Percentiles rank a stretch among this genome's conserved stretches.
These are phyloP conservation scores for Metarhizium robertsii DNA, from an alignment of 2,329 filamentous ascomycete species.

Conservation along the genomic window DNA sequence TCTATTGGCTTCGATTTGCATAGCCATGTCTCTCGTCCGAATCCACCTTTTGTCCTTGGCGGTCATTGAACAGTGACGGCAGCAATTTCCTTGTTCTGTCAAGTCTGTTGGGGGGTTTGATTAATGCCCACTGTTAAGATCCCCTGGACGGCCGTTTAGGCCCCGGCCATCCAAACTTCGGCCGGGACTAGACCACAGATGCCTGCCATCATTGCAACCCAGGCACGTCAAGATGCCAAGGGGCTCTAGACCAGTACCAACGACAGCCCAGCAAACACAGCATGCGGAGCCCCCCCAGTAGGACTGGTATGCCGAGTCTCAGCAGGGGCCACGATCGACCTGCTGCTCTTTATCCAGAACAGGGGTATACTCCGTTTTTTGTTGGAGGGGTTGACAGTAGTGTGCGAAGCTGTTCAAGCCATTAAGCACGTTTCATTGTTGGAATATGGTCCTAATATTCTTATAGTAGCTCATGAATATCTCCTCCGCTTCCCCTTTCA, in stretches of 20 bases:
- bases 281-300: neutral
- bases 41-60: constrained; percentile 1
- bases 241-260: neutral
- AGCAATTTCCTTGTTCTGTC: neutral
- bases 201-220: neutral
- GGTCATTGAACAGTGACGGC: neutral
- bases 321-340: neutral
- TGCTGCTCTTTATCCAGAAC: neutral
- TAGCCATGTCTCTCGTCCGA: neutral
- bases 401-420: neutral
- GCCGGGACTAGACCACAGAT: neutral
- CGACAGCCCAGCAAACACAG: neutral
- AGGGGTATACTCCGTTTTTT: neutral
- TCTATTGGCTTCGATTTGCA: neutral
- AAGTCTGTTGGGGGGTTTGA: constrained; percentile 3
- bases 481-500: neutral
- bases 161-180: neutral
- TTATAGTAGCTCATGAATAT: neutral
- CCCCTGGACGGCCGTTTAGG: neutral
- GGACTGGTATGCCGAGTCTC: neutral
- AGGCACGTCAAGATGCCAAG: constrained; percentile 4
- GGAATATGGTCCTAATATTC: constrained; percentile 1
- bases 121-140: constrained; percentile 5
- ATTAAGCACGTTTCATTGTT: neutral
- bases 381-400: neutral